Percentiles rank a stretch among this genome's conserved stretches.
Conservation (phyloP, 176 grass and related monocot genomes). For the Carex parvula region DNA sequence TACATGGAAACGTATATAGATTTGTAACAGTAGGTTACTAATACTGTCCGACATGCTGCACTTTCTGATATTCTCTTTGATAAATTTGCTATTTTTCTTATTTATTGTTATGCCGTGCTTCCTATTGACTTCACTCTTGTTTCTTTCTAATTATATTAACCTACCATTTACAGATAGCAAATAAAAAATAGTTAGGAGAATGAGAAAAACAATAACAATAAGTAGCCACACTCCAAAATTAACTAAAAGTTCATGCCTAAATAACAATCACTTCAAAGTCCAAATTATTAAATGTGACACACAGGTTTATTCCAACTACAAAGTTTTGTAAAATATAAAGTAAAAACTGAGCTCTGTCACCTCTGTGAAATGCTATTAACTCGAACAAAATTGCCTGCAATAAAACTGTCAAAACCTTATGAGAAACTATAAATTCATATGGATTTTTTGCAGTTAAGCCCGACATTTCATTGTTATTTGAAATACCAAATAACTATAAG, state of each 20-base stretch:
- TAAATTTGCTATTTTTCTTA: no score
- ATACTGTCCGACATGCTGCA: not conserved
- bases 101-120: no score
- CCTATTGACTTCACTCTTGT: no score
- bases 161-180: not conserved
- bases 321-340: not conserved
- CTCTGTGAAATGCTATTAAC: not conserved
- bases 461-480: not conserved
- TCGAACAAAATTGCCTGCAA: constrained; percentile 28
- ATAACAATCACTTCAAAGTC: not conserved
- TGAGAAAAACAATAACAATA: not conserved
- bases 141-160: not conserved
- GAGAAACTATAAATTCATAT: not conserved
- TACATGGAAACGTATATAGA: no score
- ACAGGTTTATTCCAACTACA: not conserved
- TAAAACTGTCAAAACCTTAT: not conserved
- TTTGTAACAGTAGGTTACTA: not conserved
- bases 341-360: not conserved
- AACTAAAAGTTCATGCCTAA: not conserved
- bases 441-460: not conserved
- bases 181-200: not conserved
- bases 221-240: not conserved
- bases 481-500: not conserved
- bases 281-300: not conserved
- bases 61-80: not conserved